Percentiles rank a stretch among this genome's conserved stretches.
Conservation (phyloP, 768 basidiomycete species). For the Boletellus emodensis region DNA sequence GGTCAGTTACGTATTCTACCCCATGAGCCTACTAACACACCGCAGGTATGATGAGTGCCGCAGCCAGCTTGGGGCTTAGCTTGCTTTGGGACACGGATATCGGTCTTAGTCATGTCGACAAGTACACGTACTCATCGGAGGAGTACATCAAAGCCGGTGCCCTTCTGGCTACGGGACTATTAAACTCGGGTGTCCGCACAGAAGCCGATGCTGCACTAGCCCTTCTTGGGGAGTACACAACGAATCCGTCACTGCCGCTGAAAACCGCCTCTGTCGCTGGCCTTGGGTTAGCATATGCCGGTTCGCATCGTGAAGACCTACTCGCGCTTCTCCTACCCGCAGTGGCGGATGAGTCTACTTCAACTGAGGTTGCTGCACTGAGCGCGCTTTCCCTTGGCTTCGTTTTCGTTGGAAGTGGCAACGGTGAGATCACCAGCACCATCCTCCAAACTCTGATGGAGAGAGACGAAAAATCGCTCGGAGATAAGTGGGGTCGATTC, state of each 20-base stretch:
- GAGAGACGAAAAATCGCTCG: conserved; percentile 64
- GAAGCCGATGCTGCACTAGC: conserved; percentile 93
- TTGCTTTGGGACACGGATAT: conserved; percentile 95
- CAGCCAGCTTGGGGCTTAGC: conserved; percentile 90
- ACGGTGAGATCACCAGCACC: conserved; percentile 86
- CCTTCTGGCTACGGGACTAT: conserved; percentile 88
- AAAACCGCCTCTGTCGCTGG: conserved; percentile 89
- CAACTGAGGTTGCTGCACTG: conserved; percentile 86
- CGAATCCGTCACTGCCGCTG: conserved; percentile 78
- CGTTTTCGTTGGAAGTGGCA: conserved; percentile 91
- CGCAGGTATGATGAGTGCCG: conserved; percentile 91
- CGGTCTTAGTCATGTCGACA: conserved; percentile 92
- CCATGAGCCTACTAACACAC: conserved; percentile 1
- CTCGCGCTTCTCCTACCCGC: conserved; percentile 72
- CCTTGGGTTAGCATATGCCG: conserved; percentile 90
- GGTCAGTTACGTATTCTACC: conserved; percentile 44
- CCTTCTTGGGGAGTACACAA: conserved; percentile 84
- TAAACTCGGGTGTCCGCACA: conserved; percentile 84
- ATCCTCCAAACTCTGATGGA: conserved; percentile 94
- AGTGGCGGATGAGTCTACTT: conserved; percentile 73
- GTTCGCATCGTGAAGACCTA: conserved; percentile 88
- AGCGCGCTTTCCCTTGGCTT: conserved; percentile 90
- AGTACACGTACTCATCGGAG: conserved; percentile 94
- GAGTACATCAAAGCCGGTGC: conserved; percentile 99
- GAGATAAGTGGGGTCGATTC: conserved; percentile 93